These are phyloP conservation scores for Debaryomyces maramus DNA, from an alignment of 805 yeast genomes.

Conservation along the genomic window DNA sequence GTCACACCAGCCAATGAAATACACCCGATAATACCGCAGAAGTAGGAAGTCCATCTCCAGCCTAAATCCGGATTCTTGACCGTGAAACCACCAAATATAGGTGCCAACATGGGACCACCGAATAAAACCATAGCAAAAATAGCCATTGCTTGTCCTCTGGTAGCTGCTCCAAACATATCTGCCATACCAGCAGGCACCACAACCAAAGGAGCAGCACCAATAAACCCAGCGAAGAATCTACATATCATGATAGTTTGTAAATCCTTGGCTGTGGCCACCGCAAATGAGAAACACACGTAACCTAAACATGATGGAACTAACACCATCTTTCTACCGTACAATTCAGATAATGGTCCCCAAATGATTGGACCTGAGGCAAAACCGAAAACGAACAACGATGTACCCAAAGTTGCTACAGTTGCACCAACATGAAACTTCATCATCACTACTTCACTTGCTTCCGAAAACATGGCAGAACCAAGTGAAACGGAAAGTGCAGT, in stretches of 20 bases:
- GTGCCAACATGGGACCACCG: slow-evolving; percentile 72
- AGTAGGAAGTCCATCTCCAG: slow-evolving; percentile 57
- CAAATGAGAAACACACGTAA: slow-evolving; percentile 47
- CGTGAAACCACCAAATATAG: slow-evolving; percentile 48
- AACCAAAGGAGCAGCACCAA: slow-evolving; percentile 80
- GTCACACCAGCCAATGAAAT: slow-evolving; percentile 28
- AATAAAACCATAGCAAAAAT: slow-evolving; percentile 68
- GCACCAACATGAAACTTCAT: slow-evolving; percentile 54
- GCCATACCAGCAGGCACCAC: slow-evolving; percentile 80
- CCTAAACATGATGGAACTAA: slow-evolving; percentile 46
- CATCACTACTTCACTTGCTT: slow-evolving; percentile 50
- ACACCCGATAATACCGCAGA: slow-evolving; percentile 36
- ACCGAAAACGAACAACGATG: slow-evolving; percentile 78
- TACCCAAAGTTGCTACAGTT: slow-evolving; percentile 66
- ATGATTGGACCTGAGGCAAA: slow-evolving; percentile 85
- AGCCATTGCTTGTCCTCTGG: slow-evolving; percentile 73
- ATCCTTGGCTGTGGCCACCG: slow-evolving; percentile 70
- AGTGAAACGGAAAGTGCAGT: slow-evolving; percentile 8
- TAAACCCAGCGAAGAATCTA: slow-evolving; percentile 72
- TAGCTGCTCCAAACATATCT: slow-evolving; percentile 62
- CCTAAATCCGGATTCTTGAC: slow-evolving; percentile 24
- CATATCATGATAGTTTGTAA: slow-evolving; percentile 71
- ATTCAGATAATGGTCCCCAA: slow-evolving; percentile 84
- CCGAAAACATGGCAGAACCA: slow-evolving; percentile 74
- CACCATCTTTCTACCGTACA: slow-evolving; percentile 68